Conservation (phyloP, 2,329 filamentous ascomycete species). For the Cercospora beticola region DNA sequence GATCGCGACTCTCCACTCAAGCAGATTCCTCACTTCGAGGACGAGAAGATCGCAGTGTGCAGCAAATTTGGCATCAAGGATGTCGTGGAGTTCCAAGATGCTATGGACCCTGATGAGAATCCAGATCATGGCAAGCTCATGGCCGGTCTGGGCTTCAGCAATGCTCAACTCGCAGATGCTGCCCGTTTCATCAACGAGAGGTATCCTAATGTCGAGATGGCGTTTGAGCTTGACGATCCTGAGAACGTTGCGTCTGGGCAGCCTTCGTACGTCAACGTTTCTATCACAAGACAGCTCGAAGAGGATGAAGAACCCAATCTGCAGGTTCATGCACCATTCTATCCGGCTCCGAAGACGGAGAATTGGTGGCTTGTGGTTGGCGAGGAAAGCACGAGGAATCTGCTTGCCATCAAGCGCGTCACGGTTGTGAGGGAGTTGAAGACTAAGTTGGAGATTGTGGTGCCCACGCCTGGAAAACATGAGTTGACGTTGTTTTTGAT, state of each 20-base stretch:
- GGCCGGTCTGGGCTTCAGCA: conserved; percentile 73
- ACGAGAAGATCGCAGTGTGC: conserved; percentile 77
- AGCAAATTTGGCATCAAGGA: conserved; percentile 83
- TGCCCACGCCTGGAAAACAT: conserved; percentile 80
- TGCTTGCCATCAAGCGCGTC: conserved; percentile 92
- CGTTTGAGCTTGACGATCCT: conserved; percentile 79
- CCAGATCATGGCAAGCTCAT: conserved; percentile 75
- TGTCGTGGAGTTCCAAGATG: conserved; percentile 97
- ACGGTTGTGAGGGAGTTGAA: conserved; percentile 78
- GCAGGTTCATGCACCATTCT: conserved; percentile 92
- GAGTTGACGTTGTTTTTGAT: conserved; percentile 90
- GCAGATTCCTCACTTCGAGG: conserved; percentile 92
- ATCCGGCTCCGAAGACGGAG: conserved; percentile 86
- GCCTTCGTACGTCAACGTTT: conserved; percentile 78
- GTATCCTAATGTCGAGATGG: conserved; percentile 91
- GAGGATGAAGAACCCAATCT: conserved; percentile 73
- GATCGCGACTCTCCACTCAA: conserved; percentile 95
- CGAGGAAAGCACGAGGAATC: conserved; percentile 81
- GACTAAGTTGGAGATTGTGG: conserved; percentile 80
- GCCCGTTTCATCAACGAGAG: conserved; percentile 94
- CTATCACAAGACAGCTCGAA: conserved; percentile 77
- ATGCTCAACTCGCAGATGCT: conserved; percentile 81
- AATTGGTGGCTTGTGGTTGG: conserved; percentile 98
- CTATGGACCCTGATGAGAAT: conserved; percentile 95
- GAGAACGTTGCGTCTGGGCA: conserved; percentile 78